Evolutionary conservation across 2,329 filamentous ascomycete species (phyloP).

Genomic region (Aphanoascus verrucosus): DNA sequence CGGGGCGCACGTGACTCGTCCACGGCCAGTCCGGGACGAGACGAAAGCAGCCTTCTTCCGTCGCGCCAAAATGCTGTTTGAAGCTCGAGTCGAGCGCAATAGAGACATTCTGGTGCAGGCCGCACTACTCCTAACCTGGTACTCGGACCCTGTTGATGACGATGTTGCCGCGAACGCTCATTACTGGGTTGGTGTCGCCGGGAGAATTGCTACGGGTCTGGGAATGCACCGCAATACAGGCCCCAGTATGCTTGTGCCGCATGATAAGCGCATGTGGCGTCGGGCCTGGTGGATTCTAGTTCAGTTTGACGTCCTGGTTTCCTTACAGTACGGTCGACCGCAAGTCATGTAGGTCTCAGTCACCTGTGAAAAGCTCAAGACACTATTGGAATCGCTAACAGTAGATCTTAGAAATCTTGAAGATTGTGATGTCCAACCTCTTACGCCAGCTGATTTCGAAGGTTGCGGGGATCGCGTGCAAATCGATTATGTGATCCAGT

Average conservation of each 20-base stretch:
- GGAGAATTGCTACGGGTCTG: constrained; percentile 43
- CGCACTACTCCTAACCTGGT: constrained; percentile 46
- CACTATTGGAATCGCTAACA: background rate
- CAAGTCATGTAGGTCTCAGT: constrained; percentile 36
- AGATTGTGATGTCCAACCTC: constrained; percentile 41
- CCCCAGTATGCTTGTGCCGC: constrained; percentile 31
- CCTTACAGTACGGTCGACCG: constrained; percentile 41
- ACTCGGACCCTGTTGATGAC: constrained; percentile 44
- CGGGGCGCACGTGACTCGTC: constrained; percentile 41
- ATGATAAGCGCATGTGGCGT: constrained; percentile 37
- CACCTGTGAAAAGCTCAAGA: background rate
- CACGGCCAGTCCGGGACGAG: constrained; percentile 33
- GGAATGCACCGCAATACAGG: constrained; percentile 43
- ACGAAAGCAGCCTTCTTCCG: constrained; percentile 43
- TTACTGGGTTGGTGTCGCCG: constrained; percentile 45
- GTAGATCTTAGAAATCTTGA: constrained; percentile 33
- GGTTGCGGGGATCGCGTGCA: constrained; percentile 38
- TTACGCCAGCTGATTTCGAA: constrained; percentile 39
- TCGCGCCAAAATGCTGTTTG: constrained; percentile 45
- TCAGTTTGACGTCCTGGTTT: constrained; percentile 37
- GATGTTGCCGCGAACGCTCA: constrained; percentile 46
- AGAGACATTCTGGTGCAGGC: constrained; percentile 46
- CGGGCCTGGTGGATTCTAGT: constrained; percentile 37
- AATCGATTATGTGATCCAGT: constrained; percentile 39
- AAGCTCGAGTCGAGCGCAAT: constrained; percentile 45